Conservation (phyloP, 768 basidiomycete species). For the Rhizopogon roseolus region DNA sequence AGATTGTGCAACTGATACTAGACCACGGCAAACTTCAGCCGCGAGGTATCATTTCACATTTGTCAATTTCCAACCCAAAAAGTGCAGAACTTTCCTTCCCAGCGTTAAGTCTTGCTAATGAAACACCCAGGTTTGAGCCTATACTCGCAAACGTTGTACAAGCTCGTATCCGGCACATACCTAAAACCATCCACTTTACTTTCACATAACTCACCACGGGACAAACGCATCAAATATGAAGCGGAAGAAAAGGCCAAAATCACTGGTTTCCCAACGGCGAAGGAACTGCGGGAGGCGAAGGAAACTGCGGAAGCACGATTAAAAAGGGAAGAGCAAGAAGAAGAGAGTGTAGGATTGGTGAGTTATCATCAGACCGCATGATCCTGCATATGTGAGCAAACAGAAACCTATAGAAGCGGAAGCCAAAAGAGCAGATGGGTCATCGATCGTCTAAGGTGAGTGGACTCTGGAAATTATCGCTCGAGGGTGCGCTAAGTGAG, state of each 20-base stretch:
- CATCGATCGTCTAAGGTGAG: slow-evolving; percentile 53
- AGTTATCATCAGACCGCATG: slow-evolving; percentile 20
- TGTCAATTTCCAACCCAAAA: slow-evolving; percentile 53
- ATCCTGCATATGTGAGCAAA: slow-evolving; percentile 15
- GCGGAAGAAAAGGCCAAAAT: slow-evolving; percentile 73
- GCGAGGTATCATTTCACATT: slow-evolving; percentile 56
- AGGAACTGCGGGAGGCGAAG: slow-evolving; percentile 70
- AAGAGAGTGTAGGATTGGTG: slow-evolving; percentile 70
- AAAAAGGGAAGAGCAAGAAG: slow-evolving; percentile 67
- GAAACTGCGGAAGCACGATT: slow-evolving; percentile 59
- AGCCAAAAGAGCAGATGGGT: slow-evolving; percentile 39
- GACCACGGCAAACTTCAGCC: slow-evolving; percentile 84
- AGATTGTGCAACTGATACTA: slow-evolving; percentile 71
- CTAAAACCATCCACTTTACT: slow-evolving; percentile 75
- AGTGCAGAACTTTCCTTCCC: slow-evolving; percentile 33
- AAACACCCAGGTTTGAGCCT: slow-evolving; percentile 29
- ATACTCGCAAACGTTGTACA: slow-evolving; percentile 60
- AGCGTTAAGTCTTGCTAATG: slow-evolving; percentile 12
- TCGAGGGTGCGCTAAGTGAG: slow-evolving; percentile 8
- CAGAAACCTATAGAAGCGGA: slow-evolving; percentile 50
- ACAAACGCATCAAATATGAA: slow-evolving; percentile 79
- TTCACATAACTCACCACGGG: slow-evolving; percentile 75
- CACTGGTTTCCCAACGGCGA: slow-evolving; percentile 73
- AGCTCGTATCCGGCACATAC: slow-evolving; percentile 69
- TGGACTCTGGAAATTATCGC: neutral